These are phyloP conservation scores for Solanum habrochaites DNA, from an alignment of 257 asterid species.

Conservation along the genomic window DNA sequence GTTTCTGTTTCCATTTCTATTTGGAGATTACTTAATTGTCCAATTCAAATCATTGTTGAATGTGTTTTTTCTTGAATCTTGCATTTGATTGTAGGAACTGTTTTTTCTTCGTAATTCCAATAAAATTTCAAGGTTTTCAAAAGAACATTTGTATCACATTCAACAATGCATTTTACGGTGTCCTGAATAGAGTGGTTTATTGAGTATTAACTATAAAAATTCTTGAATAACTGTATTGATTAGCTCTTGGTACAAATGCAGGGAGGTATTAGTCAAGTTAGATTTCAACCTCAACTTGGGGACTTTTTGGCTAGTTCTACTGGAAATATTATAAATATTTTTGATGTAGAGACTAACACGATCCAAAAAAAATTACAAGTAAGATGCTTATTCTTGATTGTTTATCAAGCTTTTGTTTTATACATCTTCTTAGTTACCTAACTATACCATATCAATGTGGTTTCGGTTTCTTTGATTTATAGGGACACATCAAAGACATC, in stretches of 20 bases:
- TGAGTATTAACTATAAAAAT: neutral
- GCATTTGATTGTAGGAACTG: neutral
- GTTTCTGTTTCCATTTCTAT: neutral
- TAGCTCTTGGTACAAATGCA: slow-evolving; percentile 5
- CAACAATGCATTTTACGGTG: neutral
- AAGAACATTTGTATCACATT: neutral
- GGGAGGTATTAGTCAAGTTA: slow-evolving; percentile 32
- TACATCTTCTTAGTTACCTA: neutral
- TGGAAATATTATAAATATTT: slow-evolving; percentile 24
- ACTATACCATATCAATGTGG: neutral
- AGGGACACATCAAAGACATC: slow-evolving; percentile 34
- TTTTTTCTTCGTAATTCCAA: neutral
- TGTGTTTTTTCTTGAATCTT: neutral
- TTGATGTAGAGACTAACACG: slow-evolving; percentile 26
- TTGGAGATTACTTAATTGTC: neutral
- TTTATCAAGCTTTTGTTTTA: neutral
- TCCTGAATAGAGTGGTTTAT: neutral
- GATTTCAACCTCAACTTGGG: slow-evolving; percentile 33
- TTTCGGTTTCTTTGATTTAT: neutral
- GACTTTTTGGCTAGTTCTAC: slow-evolving; percentile 22
- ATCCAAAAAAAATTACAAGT: slow-evolving; percentile 19
- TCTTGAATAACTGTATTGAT: neutral
- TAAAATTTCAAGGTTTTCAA: neutral
- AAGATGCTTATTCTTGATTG: neutral
- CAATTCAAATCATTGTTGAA: neutral